Base-by-base conservation (phyloP, 129 eudicot genomes). In the Solidago caesia region DNA sequence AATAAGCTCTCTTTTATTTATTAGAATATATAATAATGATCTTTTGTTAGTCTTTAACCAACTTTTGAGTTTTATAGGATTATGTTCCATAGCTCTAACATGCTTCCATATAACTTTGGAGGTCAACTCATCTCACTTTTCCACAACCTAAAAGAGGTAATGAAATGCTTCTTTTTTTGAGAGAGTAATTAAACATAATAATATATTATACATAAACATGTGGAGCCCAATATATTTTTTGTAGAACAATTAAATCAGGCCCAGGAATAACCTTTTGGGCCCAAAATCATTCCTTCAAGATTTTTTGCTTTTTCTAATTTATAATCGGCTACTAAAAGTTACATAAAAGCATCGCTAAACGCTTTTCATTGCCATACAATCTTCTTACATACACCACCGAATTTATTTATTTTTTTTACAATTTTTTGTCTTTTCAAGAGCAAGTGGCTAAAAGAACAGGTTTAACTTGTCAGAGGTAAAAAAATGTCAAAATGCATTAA, bases 51-150 rank as follows among this genome's bases (percentile, higher is more conserved):
- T 43, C 15, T 15, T 65, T 4, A 44, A 14, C 12, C 14, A 43
- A 44, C 13, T 44, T 43, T 65, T 65, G 43, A 45, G 39, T 67
- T 45, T 10, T 16, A 43, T 44, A 45, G 56, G 21, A 21, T 67
- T 67, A 45, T 45, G 70, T n/a, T 65, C 51, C 52, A 43, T 44
- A 66, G 29, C 15, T 4, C 41, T 66, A 44, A 44, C 55, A 66
- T 43, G 71, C 55, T 66, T 66, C 71, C 71, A 4, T 44, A 44
- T 44, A n/a, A n/a, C 39, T 65, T 65, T 65, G 55, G 53, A 43
- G 44, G 71, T 44, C 71, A 66, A 66, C 55, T 44, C 71, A n/a
- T 14, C 6, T 43, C 71, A 43, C 61, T 9, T 44, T 42, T 44
- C 53, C 41, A 66, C 5, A 51, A 52, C 33, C 26, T 15, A 66